phyloP scores from a whole-genome alignment of 2,329 filamentous ascomycete species.

The Boeremia lycopersici region DNA sequence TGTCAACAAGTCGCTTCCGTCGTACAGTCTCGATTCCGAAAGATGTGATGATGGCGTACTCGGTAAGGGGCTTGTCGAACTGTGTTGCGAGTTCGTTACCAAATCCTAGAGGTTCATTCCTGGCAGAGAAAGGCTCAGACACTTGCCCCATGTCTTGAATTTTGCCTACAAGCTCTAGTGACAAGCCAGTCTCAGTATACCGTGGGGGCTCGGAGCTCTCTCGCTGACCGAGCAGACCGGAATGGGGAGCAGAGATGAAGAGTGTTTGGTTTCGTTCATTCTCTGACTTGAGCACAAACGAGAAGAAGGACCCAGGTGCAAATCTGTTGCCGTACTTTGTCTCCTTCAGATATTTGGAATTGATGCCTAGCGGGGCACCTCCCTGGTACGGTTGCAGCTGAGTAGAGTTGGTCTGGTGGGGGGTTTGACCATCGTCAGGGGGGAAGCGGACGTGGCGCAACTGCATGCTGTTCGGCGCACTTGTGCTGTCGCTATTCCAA shows the following conservation, averaged over 20 bases:
- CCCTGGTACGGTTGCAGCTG: slow-evolving; percentile 40
- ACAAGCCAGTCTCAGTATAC: slow-evolving; percentile 81
- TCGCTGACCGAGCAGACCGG: slow-evolving; percentile 74
- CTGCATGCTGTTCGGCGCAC: slow-evolving; percentile 91
- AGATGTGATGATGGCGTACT: slow-evolving; percentile 91
- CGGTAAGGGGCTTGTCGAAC: slow-evolving; percentile 80
- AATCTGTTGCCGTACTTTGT: slow-evolving; percentile 65
- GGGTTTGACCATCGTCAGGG: slow-evolving; percentile 55
- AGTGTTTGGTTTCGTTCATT: slow-evolving; percentile 68
- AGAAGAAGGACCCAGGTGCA: slow-evolving; percentile 88
- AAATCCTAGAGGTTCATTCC: slow-evolving; percentile 75
- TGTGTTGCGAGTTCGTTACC: slow-evolving; percentile 97
- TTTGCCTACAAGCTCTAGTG: slow-evolving; percentile 74
- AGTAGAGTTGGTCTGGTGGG: slow-evolving; percentile 30
- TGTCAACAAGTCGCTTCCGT: slow-evolving; percentile 83
- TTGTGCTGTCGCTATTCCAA: slow-evolving; percentile 65
- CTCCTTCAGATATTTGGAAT: slow-evolving; percentile 34
- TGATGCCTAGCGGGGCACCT: slow-evolving; percentile 31
- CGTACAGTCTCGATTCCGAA: slow-evolving; percentile 87
- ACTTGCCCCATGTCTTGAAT: slow-evolving; percentile 81
- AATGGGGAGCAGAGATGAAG: slow-evolving; percentile 87
- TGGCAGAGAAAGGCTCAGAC: slow-evolving; percentile 67
- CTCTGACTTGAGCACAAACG: slow-evolving; percentile 72
- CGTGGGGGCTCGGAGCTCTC: slow-evolving; percentile 60
- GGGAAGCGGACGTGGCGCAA: slow-evolving; percentile 97